phyloP scores from a whole-genome alignment of 2,329 filamentous ascomycete species.

The Diplocarpon mali region DNA sequence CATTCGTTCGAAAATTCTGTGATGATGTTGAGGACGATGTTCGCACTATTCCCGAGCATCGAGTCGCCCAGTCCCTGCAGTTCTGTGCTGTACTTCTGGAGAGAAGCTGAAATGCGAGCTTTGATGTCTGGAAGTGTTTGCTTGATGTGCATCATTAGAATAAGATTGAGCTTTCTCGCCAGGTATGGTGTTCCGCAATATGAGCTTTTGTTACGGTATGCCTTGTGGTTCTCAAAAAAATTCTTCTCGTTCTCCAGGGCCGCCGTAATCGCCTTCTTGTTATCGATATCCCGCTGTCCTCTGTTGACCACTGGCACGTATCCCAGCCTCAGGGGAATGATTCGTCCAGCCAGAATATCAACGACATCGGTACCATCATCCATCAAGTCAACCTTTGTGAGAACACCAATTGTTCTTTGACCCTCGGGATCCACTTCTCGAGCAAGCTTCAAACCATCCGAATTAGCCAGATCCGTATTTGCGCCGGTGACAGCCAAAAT shows the following conservation, averaged over 20 bases:
- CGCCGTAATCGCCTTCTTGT: constrained; percentile 86
- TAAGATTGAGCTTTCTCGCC: constrained; percentile 92
- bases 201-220: constrained; percentile 94
- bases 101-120: constrained; percentile 82
- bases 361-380: constrained; percentile 97
- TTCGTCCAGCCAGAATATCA: constrained; percentile 92
- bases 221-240: constrained; percentile 98
- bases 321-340: constrained; percentile 87
- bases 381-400: constrained; percentile 99
- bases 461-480: constrained; percentile 97
- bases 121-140: constrained; percentile 98
- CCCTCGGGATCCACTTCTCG: constrained; percentile 95
- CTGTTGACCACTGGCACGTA: constrained; percentile 98
- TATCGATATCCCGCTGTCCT: constrained; percentile 96
- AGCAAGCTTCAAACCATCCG: constrained; percentile 90
- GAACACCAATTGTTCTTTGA: constrained; percentile 93
- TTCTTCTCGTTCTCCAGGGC: constrained; percentile 90
- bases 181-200: constrained; percentile 98
- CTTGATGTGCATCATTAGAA: constrained; percentile 99
- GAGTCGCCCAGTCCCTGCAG: constrained; percentile 79
- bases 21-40: constrained; percentile 97
- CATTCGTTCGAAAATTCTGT: constrained; percentile 98
- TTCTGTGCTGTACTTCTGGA: constrained; percentile 84
- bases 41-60: constrained; percentile 89
- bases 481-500: constrained; percentile 93